Percentiles rank a stretch among this genome's conserved stretches.
Evolutionary conservation across 805 yeast genomes (phyloP).

Genomic region (Teunomyces atbi): DNA sequence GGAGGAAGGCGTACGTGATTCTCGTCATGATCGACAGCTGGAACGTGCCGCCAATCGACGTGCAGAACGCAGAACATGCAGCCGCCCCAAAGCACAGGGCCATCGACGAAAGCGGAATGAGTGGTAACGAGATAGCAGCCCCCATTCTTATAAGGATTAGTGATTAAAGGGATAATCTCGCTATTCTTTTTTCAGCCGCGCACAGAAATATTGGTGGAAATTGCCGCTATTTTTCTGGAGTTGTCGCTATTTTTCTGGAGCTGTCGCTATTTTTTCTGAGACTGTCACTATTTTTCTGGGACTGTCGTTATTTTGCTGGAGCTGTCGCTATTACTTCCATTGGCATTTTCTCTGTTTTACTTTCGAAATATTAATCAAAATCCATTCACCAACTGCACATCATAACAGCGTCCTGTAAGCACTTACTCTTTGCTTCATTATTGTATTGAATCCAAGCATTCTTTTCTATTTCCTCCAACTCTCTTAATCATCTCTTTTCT

Average conservation of each 20-base stretch:
- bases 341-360: background rate
- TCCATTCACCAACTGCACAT: too few relatives aligned
- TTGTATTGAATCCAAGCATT: too few relatives aligned
- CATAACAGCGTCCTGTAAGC: too few relatives aligned
- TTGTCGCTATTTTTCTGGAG: background rate
- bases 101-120: slow-evolving; percentile 46
- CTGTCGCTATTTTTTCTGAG: background rate
- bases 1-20: slow-evolving; percentile 76
- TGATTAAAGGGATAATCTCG: background rate
- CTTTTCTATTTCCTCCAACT: too few relatives aligned
- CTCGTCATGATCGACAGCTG: slow-evolving; percentile 82
- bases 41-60: slow-evolving; percentile 55
- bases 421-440: too few relatives aligned
- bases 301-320: too few relatives aligned
- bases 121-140: slow-evolving; percentile 68
- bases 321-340: too few relatives aligned
- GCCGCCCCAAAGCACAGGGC: slow-evolving; percentile 82
- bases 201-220: too few relatives aligned
- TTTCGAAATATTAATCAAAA: too few relatives aligned
- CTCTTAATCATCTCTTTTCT: too few relatives aligned
- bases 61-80: slow-evolving; percentile 58
- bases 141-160: slow-evolving; percentile 45
- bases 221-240: background rate
- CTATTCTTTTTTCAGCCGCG: background rate
- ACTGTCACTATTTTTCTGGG: too few relatives aligned